Conservation (phyloP, 1,139 yeast genomes). For the Hyphopichia pseudoburtonii region DNA sequence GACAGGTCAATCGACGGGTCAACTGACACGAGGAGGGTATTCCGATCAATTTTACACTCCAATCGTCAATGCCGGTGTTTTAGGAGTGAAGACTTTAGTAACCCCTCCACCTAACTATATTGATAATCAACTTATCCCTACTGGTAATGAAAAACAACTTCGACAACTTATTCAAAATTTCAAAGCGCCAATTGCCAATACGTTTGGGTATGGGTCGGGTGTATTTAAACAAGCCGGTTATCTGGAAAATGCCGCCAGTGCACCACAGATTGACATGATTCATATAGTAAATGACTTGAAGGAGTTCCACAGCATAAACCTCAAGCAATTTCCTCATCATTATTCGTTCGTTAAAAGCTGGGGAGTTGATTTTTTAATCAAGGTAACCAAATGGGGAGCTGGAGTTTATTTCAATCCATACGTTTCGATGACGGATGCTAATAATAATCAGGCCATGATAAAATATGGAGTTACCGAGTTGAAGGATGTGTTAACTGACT, state of each 20-base stretch:
- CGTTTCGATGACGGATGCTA: slow-evolving; percentile 55
- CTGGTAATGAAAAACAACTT: slow-evolving; percentile 48
- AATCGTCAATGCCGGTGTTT: neutral
- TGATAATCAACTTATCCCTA: slow-evolving; percentile 53
- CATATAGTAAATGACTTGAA: slow-evolving; percentile 74
- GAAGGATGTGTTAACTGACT: slow-evolving; percentile 60
- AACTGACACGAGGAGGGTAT: too few relatives aligned
- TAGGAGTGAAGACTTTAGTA: neutral
- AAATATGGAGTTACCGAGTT: slow-evolving; percentile 86
- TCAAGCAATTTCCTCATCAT: slow-evolving; percentile 66
- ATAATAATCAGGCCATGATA: slow-evolving; percentile 48
- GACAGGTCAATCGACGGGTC: too few relatives aligned
- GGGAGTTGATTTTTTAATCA: slow-evolving; percentile 60
- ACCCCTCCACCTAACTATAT: neutral
- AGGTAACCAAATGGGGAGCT: slow-evolving; percentile 74
- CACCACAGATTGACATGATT: slow-evolving; percentile 84
- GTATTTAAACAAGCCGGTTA: slow-evolving; percentile 79
- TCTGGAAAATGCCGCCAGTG: slow-evolving; percentile 23
- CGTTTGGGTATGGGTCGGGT: slow-evolving; percentile 95
- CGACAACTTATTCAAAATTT: slow-evolving; percentile 55
- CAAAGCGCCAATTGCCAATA: slow-evolving; percentile 66
- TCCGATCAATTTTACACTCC: neutral
- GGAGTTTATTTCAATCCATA: slow-evolving; percentile 95
- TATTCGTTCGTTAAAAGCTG: slow-evolving; percentile 66
- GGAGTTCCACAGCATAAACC: slow-evolving; percentile 74